Evolutionary conservation across 306 rosid genomes (phyloP), one percentile per base, ranked within the genome.

Genomic region (Quercus glauca): DNA sequence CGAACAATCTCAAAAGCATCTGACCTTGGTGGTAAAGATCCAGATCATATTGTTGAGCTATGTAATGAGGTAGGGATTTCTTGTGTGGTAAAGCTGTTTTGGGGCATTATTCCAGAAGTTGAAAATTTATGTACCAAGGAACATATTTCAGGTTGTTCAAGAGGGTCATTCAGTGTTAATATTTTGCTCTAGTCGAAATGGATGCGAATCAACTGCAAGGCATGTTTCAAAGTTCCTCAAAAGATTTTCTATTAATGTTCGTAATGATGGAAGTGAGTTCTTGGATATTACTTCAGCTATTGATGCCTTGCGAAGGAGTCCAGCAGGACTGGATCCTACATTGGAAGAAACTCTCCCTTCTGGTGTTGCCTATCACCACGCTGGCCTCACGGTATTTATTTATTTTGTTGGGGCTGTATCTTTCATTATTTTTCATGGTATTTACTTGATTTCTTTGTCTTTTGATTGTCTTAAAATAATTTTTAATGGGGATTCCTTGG

Each of bases 341-440:
- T 80, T 95, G 53, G 92, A 87, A 83, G 99, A 92, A 92, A 92
- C 96, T 70, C 81, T 95, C 73, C 97, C 97, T 52, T 82, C 87
- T 71, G 98, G 99, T 33, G 97, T 95, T 86, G 99, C 99, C 76
- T 95, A 90, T 85, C 99, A 95, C 83, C 99, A 95, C 85, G 98
- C 98, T 73, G 99, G 99, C 76, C 99, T 95, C 75, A 92, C 98
- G 88, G 99, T 95, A 90, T 82, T 76, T 52, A 33, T 73, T 14
- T 53, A 7, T 33, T 17, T 43, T 75, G 26, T 35, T 61, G 21
- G 35, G 64, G 52, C 79, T 80, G n/a, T 72, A 76, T 71, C 68
- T 83, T 74, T 77, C 55, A 71, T 65, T 33, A 59, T 10, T 15
- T 74, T 31, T 80, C 21, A 10, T 60, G 23, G 67, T 60, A 26